phyloP scores from a whole-genome alignment of 148 eudicot genomes.

The Cornus florida region DNA sequence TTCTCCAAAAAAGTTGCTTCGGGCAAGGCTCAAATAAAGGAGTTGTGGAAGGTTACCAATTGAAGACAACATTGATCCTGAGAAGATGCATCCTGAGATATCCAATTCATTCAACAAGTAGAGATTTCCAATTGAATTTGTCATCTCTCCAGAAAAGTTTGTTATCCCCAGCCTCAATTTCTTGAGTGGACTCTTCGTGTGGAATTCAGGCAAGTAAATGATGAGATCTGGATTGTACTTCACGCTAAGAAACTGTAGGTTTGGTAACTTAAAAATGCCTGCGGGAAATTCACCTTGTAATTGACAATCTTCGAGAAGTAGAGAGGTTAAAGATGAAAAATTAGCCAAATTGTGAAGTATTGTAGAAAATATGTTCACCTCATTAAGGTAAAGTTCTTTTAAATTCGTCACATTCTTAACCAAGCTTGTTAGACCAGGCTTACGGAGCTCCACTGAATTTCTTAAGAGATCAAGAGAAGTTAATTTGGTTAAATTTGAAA shows the following conservation, averaged over 20 bases:
- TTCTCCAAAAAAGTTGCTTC: neutral
- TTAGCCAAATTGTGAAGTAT: conserved; percentile 23
- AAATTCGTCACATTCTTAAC: no score
- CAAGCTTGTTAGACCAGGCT: conserved; percentile 11
- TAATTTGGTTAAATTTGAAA: conserved; percentile 25
- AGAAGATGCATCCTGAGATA: neutral
- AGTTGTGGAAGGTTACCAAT: conserved; percentile 14
- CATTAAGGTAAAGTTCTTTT: conserved; percentile 10
- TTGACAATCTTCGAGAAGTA: no score
- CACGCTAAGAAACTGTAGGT: neutral
- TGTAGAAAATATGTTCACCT: conserved; percentile 19
- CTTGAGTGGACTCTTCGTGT: neutral
- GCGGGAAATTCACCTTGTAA: no score
- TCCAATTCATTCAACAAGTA: neutral
- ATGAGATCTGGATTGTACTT: no score
- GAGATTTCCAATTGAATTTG: conserved; percentile 33
- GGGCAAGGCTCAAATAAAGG: neutral
- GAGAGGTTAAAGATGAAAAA: conserved; percentile 16
- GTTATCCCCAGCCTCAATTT: conserved; percentile 13
- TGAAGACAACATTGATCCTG: conserved; percentile 23
- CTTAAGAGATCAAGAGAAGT: conserved; percentile 22
- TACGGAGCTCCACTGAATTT: conserved; percentile 14
- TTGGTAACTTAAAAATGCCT: no score
- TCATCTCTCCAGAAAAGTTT: conserved; percentile 23
- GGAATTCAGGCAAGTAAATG: conserved; percentile 30